phyloP scores from a whole-genome alignment of 345 rosid genomes.

The Sisymbrium altissimum region DNA sequence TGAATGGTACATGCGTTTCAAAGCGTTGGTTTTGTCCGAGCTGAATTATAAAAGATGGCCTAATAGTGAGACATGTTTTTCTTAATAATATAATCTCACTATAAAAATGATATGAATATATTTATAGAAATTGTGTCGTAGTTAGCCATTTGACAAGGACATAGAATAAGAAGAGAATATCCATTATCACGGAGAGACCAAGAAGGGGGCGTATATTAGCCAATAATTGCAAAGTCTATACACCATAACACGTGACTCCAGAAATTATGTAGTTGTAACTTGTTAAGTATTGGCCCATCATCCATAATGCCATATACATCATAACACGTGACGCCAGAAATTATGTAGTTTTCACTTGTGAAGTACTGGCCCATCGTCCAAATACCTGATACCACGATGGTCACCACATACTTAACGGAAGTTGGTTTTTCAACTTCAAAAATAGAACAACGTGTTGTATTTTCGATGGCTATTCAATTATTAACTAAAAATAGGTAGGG shows the following conservation, averaged over 20 bases:
- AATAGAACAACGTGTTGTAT: slow-evolving; percentile 15
- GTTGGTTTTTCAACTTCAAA: background rate
- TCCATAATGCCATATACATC: too few relatives aligned
- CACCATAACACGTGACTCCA: background rate
- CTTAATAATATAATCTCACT: too few relatives aligned
- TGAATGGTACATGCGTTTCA: too few relatives aligned
- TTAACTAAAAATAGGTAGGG: background rate
- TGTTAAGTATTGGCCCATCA: background rate
- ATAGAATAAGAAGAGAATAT: slow-evolving; percentile 12
- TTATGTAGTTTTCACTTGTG: background rate
- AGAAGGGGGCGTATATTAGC: background rate
- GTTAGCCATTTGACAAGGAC: background rate
- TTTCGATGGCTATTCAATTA: background rate
- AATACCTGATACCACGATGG: background rate
- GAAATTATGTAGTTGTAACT: background rate
- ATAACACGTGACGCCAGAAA: background rate
- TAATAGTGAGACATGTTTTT: too few relatives aligned
- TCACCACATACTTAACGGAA: background rate
- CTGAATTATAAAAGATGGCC: too few relatives aligned
- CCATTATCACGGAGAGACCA: background rate
- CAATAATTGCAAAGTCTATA: background rate
- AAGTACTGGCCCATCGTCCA: background rate
- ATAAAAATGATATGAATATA: too few relatives aligned
- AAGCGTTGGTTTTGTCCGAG: too few relatives aligned
- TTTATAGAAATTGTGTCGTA: background rate